phyloP scores from a whole-genome alignment of 805 yeast species.

The Priceomyces carsonii region DNA sequence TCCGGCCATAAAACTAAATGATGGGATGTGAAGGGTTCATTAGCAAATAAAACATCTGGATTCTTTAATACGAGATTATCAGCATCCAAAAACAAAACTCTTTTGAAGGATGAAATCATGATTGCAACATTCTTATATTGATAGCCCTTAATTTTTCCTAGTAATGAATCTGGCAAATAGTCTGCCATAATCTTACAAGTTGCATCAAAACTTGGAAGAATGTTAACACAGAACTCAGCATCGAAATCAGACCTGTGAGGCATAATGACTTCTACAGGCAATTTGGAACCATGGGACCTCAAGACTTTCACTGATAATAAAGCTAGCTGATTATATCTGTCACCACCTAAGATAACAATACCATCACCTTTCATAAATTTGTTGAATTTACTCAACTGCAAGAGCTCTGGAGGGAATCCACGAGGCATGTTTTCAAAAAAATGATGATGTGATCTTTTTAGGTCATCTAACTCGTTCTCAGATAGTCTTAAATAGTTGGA shows the following conservation, averaged over 20 bases:
- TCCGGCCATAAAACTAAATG: constrained; percentile 43
- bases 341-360: constrained; percentile 42
- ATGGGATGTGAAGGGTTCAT: constrained; percentile 29
- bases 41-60: constrained; percentile 36
- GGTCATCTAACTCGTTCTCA: constrained; percentile 16
- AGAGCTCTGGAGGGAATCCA: constrained; percentile 21
- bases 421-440: constrained; percentile 23
- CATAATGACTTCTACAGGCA: constrained; percentile 40
- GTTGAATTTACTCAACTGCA: constrained; percentile 19
- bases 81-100: constrained; percentile 38
- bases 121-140: constrained; percentile 40
- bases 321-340: constrained; percentile 33
- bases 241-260: constrained; percentile 34
- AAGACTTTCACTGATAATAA: constrained; percentile 33
- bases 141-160: constrained; percentile 25
- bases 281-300: constrained; percentile 30
- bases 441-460: constrained; percentile 21
- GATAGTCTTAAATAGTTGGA: constrained; percentile 20
- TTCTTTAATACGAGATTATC: constrained; percentile 38
- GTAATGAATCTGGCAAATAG: constrained; percentile 24
- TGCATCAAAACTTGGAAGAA: constrained; percentile 35
- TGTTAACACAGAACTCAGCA: constrained; percentile 29
- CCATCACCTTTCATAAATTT: constrained; percentile 39
- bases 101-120: constrained; percentile 36
- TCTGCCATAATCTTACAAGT: constrained; percentile 51